Evolutionary conservation across 176 grass and related monocot genomes (phyloP).

Genomic region (Zizania latifolia): DNA sequence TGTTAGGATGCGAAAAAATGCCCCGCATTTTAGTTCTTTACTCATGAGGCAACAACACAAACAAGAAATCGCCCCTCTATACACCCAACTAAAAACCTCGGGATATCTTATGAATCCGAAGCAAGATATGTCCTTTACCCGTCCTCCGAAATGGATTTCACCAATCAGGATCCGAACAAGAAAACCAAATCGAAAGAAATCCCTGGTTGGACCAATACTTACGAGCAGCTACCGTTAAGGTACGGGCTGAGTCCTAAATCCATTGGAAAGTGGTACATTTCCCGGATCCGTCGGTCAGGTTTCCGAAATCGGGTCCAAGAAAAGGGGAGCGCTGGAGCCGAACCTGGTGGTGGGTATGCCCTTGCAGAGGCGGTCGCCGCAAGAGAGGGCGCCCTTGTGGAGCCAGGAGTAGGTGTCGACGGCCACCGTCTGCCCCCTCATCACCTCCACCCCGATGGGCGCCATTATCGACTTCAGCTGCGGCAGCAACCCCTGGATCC

Average conservation of each 20-base stretch:
- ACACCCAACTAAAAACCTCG: background rate
- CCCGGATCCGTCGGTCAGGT: constrained; percentile 1
- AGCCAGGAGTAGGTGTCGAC: constrained; percentile 98
- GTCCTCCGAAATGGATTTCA: background rate
- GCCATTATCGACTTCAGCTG: constrained; percentile 89
- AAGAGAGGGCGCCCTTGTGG: constrained; percentile 92
- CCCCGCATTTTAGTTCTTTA: constrained; percentile 1
- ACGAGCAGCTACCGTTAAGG: background rate
- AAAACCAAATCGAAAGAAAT: constrained; percentile 12
- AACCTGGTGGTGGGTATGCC: constrained; percentile 83
- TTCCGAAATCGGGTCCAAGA: constrained; percentile 14
- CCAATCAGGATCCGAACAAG: background rate
- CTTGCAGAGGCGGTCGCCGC: constrained; percentile 80
- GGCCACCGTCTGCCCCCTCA: constrained; percentile 73
- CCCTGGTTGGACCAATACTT: background rate
- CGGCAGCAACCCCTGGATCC: constrained; percentile 88
- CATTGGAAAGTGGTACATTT: constrained; percentile 11
- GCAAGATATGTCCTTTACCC: background rate
- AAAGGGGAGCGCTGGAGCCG: background rate
- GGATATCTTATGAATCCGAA: background rate
- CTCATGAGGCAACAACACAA: no score
- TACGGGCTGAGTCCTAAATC: no score
- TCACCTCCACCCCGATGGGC: constrained; percentile 67
- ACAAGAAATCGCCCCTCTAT: background rate
- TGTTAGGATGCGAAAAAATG: background rate